Conservation (phyloP, 805 yeast genomes). For the Saccharomyces cerevisiae region DNA sequence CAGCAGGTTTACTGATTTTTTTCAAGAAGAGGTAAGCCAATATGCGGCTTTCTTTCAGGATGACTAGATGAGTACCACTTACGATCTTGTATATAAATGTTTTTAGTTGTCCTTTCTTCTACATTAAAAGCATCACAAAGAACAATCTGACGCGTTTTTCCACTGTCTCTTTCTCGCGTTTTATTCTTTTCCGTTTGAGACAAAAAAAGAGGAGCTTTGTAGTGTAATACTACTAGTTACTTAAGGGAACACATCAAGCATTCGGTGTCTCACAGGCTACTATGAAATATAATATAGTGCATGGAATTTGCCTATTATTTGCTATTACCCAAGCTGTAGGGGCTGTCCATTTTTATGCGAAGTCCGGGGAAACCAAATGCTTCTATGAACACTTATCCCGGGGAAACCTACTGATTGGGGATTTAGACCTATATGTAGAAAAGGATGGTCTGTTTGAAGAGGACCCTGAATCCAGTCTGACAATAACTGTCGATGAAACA, state of each 20-base stretch:
- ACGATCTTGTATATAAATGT: neutral
- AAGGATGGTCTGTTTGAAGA: conserved; percentile 41
- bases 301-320: neutral
- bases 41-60: neutral
- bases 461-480: conserved; percentile 19
- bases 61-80: neutral
- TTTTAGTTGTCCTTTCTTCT: neutral
- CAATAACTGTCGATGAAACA: conserved; percentile 41
- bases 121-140: neutral
- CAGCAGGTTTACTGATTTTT: neutral
- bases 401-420: conserved; percentile 68
- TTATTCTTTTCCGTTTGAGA: neutral
- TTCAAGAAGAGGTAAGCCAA: neutral
- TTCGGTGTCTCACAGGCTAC: neutral
- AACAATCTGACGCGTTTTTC: neutral
- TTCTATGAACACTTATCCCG: conserved; percentile 72
- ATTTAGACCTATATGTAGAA: conserved; percentile 57
- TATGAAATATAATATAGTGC: neutral
- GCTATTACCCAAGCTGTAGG: neutral
- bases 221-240: neutral
- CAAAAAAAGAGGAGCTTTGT: neutral
- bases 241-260: neutral
- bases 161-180: neutral
- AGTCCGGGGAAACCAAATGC: conserved; percentile 70
- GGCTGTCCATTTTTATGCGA: conserved; percentile 63